phyloP scores from a whole-genome alignment of 495 filamentous ascomycete species.

The Penicillium coffeae region DNA sequence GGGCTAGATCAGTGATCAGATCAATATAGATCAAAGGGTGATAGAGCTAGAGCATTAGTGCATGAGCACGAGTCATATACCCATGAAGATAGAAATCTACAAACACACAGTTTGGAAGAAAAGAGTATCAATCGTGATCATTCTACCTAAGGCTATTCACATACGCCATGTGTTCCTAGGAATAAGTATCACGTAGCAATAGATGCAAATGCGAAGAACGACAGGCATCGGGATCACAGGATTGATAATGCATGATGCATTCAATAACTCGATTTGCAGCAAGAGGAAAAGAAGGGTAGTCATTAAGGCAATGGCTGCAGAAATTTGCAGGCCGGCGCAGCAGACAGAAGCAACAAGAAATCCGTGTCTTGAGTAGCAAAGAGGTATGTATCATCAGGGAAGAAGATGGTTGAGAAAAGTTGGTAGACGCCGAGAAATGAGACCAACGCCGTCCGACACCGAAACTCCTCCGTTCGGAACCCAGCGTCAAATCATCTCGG shows the following conservation, averaged over 20 bases:
- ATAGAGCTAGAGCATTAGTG: background rate
- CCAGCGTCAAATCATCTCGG: slow-evolving; percentile 25
- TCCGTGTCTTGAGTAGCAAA: slow-evolving; percentile 9
- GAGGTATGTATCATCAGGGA: slow-evolving; percentile 22
- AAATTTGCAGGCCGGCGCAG: background rate
- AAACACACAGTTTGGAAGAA: no score
- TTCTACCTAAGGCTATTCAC: slow-evolving; percentile 16
- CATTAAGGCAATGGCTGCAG: slow-evolving; percentile 11
- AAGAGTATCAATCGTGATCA: background rate
- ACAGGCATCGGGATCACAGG: slow-evolving; percentile 13
- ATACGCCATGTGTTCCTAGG: slow-evolving; percentile 13
- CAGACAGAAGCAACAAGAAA: slow-evolving; percentile 6
- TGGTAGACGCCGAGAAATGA: slow-evolving; percentile 19
- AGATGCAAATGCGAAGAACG: slow-evolving; percentile 10
- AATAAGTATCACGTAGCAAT: slow-evolving; percentile 16
- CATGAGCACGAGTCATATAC: no score
- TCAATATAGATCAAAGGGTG: background rate
- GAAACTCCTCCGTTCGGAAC: slow-evolving; percentile 14
- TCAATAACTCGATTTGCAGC: background rate
- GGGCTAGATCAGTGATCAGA: slow-evolving; percentile 64
- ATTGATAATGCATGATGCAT: background rate
- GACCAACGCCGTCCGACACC: slow-evolving; percentile 25
- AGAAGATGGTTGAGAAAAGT: slow-evolving; percentile 13
- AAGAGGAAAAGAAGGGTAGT: slow-evolving; percentile 7
- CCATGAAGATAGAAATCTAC: background rate